Conservation (phyloP, 805 yeast species). For the Suhomyces sp. region DNA sequence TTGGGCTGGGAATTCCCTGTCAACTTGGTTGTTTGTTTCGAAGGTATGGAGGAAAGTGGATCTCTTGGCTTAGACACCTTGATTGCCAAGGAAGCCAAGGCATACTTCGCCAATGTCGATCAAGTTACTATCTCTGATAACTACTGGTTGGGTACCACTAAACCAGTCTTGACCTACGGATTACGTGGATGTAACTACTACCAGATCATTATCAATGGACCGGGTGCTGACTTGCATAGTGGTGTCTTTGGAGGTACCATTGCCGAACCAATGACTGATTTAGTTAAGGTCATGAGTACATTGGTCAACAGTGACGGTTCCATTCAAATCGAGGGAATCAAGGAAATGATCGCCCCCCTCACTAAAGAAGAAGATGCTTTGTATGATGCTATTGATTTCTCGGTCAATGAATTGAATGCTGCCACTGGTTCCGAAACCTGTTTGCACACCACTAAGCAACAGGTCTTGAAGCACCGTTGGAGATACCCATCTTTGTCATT, state of each 20-base stretch:
- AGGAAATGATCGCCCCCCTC: conserved; percentile 93
- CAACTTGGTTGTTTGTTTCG: conserved; percentile 88
- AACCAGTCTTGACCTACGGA: conserved; percentile 97
- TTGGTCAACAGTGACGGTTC: conserved; percentile 82
- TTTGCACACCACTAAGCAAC: conserved; percentile 72
- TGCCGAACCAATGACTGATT: conserved; percentile 96
- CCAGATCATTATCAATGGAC: conserved; percentile 79
- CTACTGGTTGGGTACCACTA: conserved; percentile 97
- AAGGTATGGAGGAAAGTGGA: conserved; percentile 99
- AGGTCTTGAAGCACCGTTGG: conserved; percentile 97
- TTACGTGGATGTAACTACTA: conserved; percentile 96
- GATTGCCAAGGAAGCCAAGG: conserved; percentile 72
- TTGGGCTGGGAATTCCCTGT: conserved; percentile 89
- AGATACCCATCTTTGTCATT: conserved; percentile 93
- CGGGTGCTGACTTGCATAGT: conserved; percentile 95
- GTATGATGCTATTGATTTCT: conserved; percentile 84
- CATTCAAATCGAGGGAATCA: conserved; percentile 82
- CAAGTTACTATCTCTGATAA: conserved; percentile 96
- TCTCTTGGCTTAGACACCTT: conserved; percentile 86
- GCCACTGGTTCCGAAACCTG: conserved; percentile 90
- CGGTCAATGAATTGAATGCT: conserved; percentile 76
- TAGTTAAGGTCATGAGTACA: conserved; percentile 70
- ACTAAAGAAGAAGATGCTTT: conserved; percentile 75
- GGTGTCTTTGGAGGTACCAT: conserved; percentile 97
- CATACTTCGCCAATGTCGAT: conserved; percentile 84